phyloP scores from a whole-genome alignment of 106 monocot species.

The Allium fistulosum region DNA sequence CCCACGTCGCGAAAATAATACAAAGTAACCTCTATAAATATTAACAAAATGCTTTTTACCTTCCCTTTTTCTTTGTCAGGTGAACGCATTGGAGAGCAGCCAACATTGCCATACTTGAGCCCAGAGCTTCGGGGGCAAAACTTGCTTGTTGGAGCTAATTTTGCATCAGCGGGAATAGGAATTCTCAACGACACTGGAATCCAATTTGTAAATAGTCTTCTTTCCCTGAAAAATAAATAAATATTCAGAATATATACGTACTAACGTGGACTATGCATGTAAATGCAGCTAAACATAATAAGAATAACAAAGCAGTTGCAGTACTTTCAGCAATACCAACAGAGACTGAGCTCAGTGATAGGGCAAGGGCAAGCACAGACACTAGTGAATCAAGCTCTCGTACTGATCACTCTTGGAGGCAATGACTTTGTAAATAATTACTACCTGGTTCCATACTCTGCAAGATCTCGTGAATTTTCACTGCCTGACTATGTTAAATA shows the following conservation, averaged over 20 bases:
- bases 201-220: conserved; percentile 57
- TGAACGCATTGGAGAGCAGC: conserved; percentile 66
- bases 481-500: conserved; percentile 58
- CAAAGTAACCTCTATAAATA: too few relatives aligned
- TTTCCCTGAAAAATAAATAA: too few relatives aligned
- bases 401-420: conserved; percentile 73
- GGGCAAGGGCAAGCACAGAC: conserved; percentile 23
- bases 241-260: too few relatives aligned
- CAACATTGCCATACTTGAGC: conserved; percentile 79
- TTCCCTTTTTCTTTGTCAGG: conserved; percentile 21
- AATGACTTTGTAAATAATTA: conserved; percentile 89
- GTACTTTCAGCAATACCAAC: conserved; percentile 68
- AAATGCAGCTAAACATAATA: conserved; percentile 58
- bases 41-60: too few relatives aligned
- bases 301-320: conserved; percentile 46
- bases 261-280: background rate
- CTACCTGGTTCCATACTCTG: conserved; percentile 59
- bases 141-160: conserved; percentile 78
- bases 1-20: too few relatives aligned
- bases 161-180: conserved; percentile 87
- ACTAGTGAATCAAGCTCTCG: conserved; percentile 39
- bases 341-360: conserved; percentile 34
- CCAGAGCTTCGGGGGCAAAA: conserved; percentile 56
- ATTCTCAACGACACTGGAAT: conserved; percentile 91
- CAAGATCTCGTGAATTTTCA: conserved; percentile 47